Evolutionary conservation across 1,284 basidiomycete species (phyloP).

Genomic region (Trametes versicolor): DNA sequence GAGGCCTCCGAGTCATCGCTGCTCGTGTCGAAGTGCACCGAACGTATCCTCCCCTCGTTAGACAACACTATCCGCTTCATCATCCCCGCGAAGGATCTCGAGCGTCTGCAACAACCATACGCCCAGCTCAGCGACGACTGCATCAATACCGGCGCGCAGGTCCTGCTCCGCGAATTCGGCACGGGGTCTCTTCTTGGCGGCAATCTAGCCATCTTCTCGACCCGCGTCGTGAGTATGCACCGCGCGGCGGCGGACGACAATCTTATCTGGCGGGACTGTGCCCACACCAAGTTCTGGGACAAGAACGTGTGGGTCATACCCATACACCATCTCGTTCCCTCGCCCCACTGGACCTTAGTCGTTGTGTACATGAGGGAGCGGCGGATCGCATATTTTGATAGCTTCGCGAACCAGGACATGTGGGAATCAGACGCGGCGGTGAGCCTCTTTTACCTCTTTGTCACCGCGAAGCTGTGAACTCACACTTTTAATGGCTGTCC

Average conservation of each 20-base stretch:
- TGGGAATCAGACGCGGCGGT: conserved; percentile 12
- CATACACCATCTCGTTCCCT: conserved; percentile 8
- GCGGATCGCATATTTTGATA: conserved; percentile 24
- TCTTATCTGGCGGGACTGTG: conserved; percentile 3
- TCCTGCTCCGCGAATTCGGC: conserved; percentile 9
- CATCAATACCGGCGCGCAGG: conserved; percentile 17
- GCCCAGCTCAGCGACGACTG: conserved; percentile 22
- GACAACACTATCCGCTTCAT: background rate
- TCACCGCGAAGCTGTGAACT: background rate
- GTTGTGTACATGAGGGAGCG: conserved; percentile 1
- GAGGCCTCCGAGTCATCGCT: background rate
- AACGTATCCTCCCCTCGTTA: background rate
- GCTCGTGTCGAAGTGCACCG: background rate
- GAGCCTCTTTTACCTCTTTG: background rate
- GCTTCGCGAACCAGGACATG: conserved; percentile 2
- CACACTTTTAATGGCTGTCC: background rate
- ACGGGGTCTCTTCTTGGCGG: background rate
- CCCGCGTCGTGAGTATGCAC: conserved; percentile 2
- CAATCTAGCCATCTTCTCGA: background rate
- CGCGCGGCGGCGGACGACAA: background rate
- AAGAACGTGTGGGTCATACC: conserved; percentile 23
- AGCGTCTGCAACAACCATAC: background rate
- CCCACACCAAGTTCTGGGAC: conserved; percentile 5
- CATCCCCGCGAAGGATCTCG: background rate
- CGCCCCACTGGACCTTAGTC: conserved; percentile 22